Evolutionary conservation across 352 stramenopile species (phyloP).

Genomic region (Pythium scleroteichum): DNA sequence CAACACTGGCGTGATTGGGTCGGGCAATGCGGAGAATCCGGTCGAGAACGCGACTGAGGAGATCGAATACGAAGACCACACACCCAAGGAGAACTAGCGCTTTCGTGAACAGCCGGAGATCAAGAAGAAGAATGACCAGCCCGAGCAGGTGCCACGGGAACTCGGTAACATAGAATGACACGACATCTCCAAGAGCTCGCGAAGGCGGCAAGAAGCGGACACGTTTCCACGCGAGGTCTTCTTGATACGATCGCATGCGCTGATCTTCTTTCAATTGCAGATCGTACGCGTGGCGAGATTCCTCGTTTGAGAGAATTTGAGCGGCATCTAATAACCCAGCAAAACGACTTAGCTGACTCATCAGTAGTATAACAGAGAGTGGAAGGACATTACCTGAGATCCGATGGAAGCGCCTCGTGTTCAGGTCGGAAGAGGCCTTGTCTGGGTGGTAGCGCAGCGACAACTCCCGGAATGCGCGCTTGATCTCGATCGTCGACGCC

Average conservation of each 20-base stretch:
- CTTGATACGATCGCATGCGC: conserved; percentile 24
- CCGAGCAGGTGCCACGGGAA: conserved; percentile 29
- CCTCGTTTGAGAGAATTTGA: conserved; percentile 29
- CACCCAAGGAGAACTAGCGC: conserved; percentile 28
- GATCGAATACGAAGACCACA: conserved; percentile 35
- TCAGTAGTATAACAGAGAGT: no score
- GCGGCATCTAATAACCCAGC: conserved; percentile 36
- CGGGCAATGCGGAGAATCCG: conserved; percentile 5
- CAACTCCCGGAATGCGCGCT: conserved; percentile 64
- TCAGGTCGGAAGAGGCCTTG: conserved; percentile 46
- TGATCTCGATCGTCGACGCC: conserved; percentile 41
- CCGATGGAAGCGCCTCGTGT: conserved; percentile 34
- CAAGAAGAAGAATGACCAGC: conserved; percentile 25
- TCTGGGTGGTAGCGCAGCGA: conserved; percentile 78
- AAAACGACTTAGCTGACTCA: no score
- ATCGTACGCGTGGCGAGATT: conserved; percentile 31
- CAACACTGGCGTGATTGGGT: conserved; percentile 6
- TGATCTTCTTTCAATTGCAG: conserved; percentile 30
- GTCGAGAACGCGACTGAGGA: conserved; percentile 14
- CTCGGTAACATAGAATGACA: conserved; percentile 38
- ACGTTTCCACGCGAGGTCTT: conserved; percentile 18
- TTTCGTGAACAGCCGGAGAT: conserved; percentile 28
- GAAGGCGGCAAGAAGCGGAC: conserved; percentile 17
- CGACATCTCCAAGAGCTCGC: neutral
- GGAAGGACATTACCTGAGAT: conserved; percentile 29